These are phyloP conservation scores for Neofusicoccum sp. DNA, from an alignment of 2,329 filamentous ascomycete species.

Conservation along the genomic window DNA sequence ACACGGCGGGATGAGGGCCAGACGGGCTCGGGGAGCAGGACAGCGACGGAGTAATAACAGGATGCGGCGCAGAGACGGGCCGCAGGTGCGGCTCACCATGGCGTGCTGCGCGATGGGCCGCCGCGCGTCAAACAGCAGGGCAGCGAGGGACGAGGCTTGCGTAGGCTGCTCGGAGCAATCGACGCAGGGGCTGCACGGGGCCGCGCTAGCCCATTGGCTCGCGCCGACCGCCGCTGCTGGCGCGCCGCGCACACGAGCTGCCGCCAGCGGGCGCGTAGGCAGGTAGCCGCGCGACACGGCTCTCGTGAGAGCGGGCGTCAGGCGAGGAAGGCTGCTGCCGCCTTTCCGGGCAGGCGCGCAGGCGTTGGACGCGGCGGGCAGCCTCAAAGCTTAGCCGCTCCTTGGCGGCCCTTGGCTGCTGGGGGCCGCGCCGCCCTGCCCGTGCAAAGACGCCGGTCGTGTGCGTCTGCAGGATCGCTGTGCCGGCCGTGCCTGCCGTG, in stretches of 20 bases:
- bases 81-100: slow-evolving; percentile 10
- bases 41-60: neutral
- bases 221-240: no score
- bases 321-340: neutral
- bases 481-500: no score
- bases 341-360: neutral
- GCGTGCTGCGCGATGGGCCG: neutral
- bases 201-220: neutral
- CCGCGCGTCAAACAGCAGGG: slow-evolving; percentile 6
- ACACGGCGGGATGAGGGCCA: neutral
- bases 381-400: slow-evolving; percentile 13
- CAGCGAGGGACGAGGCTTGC: slow-evolving; percentile 4
- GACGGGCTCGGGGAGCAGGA: neutral
- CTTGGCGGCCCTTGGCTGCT: no score
- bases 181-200: neutral
- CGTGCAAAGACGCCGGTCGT: no score
- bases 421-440: no score
- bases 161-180: slow-evolving; percentile 7
- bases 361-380: neutral
- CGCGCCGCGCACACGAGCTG: no score
- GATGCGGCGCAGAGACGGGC: neutral
- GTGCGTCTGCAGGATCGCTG: no score
- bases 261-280: no score
- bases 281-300: neutral
- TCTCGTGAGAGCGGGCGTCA: slow-evolving; percentile 3